Evolutionary conservation across 108 stramenopile genomes (phyloP).

Genomic region (Cyclotella cryptica): DNA sequence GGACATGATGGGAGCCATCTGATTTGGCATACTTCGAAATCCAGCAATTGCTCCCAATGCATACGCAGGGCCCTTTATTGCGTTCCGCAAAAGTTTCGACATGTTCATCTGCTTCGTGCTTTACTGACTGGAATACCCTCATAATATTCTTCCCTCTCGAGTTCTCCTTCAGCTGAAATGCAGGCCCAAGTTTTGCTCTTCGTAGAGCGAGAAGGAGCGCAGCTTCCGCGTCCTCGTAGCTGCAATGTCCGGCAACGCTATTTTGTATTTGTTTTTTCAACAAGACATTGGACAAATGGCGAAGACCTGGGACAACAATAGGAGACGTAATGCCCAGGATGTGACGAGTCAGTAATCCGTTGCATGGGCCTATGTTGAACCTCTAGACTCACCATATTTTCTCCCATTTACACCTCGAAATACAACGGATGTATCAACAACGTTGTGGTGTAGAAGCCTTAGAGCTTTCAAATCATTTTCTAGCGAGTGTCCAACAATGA

Average conservation of each 20-base stretch:
- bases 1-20: constrained; percentile 63
- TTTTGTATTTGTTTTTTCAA: constrained; percentile 73
- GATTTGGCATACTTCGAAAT: constrained; percentile 61
- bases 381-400: constrained; percentile 61
- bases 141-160: constrained; percentile 35
- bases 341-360: neutral
- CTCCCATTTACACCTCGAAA: constrained; percentile 68
- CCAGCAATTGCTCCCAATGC: constrained; percentile 75
- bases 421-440: constrained; percentile 88
- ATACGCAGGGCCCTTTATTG: constrained; percentile 58
- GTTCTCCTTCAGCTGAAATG: constrained; percentile 62
- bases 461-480: constrained; percentile 92
- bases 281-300: constrained; percentile 61
- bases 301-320: constrained; percentile 40
- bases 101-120: constrained; percentile 13
- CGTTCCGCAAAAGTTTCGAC: constrained; percentile 20
- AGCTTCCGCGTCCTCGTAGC: constrained; percentile 80
- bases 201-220: constrained; percentile 72
- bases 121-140: constrained; percentile 31
- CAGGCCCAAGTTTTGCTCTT: constrained; percentile 63
- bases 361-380: neutral
- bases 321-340: neutral
- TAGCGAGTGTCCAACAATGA: constrained; percentile 91
- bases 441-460: constrained; percentile 68
- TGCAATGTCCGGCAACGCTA: constrained; percentile 68